A percentile compares a stretch with the other conserved stretches of the same genome.
These are phyloP conservation scores for Wickerhamomyces chambardii DNA, from an alignment of 805 yeast genomes.

Conservation along the genomic window DNA sequence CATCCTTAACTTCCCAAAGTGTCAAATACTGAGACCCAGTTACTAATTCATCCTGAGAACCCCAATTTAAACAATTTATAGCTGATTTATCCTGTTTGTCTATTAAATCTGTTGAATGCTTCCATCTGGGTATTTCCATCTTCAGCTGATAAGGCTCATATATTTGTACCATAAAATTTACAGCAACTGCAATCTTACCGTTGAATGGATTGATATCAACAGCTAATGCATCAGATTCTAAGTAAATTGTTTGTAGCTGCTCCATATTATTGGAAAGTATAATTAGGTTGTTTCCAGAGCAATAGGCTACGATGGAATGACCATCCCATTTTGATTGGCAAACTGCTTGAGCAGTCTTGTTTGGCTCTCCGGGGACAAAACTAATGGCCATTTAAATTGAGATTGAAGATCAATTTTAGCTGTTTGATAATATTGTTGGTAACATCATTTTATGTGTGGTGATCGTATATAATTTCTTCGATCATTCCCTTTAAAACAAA, in stretches of 20 bases:
- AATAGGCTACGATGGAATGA: conserved; percentile 59
- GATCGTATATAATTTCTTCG: not conserved
- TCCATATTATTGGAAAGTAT: conserved; percentile 42
- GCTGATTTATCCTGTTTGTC: conserved; percentile 20
- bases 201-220: conserved; percentile 53
- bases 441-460: not conserved
- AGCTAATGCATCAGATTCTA: conserved; percentile 55
- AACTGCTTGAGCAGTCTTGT: conserved; percentile 42
- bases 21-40: conserved; percentile 49
- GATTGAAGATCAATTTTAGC: too few relatives aligned
- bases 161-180: conserved; percentile 32
- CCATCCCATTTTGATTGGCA: conserved; percentile 59
- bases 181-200: conserved; percentile 54
- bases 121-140: conserved; percentile 38
- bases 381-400: conserved; percentile 41
- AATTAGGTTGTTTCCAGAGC: conserved; percentile 84
- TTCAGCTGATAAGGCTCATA: conserved; percentile 47
- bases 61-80: conserved; percentile 46
- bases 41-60: conserved; percentile 42
- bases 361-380: conserved; percentile 84
- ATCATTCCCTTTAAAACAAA: too few relatives aligned
- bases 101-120: conserved; percentile 19
- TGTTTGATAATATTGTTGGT: not conserved
- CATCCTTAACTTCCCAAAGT: conserved; percentile 41
- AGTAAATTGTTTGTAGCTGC: conserved; percentile 68